phyloP scores from a whole-genome alignment of 495 filamentous ascomycete species.

The Hypoxylon trugodes region DNA sequence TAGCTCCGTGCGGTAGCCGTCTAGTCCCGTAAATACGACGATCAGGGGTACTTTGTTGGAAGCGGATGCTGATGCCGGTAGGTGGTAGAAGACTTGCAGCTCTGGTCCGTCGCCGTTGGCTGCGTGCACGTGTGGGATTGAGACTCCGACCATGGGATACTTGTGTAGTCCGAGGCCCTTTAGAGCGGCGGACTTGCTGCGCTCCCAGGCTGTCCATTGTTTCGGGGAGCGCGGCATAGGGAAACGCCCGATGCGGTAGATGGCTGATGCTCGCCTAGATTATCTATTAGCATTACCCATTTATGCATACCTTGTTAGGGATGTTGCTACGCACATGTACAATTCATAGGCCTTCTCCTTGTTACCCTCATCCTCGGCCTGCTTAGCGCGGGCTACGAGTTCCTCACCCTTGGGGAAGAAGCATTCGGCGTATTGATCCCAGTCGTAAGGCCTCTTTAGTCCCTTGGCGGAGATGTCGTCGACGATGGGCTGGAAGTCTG shows the following conservation, averaged over 20 bases:
- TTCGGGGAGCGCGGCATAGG: slow-evolving; percentile 51
- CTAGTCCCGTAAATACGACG: slow-evolving; percentile 73
- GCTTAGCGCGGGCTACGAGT: slow-evolving; percentile 58
- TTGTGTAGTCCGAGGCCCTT: slow-evolving; percentile 5
- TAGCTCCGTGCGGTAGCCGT: slow-evolving; percentile 78
- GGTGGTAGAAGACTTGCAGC: slow-evolving; percentile 68
- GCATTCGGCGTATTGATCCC: slow-evolving; percentile 68
- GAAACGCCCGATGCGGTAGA: slow-evolving; percentile 77
- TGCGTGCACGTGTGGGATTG: slow-evolving; percentile 65
- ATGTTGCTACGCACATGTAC: slow-evolving; percentile 60
- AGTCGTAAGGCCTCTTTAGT: slow-evolving; percentile 50
- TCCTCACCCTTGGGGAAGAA: slow-evolving; percentile 67
- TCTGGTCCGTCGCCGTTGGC: slow-evolving; percentile 52
- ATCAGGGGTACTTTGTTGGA: slow-evolving; percentile 62
- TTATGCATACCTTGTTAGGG: background rate
- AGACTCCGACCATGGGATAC: slow-evolving; percentile 60
- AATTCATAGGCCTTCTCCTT: slow-evolving; percentile 63
- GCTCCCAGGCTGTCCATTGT: slow-evolving; percentile 65
- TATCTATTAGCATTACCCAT: background rate
- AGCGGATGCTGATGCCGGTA: slow-evolving; percentile 50
- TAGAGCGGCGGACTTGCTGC: slow-evolving; percentile 66
- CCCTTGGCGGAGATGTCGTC: slow-evolving; percentile 44
- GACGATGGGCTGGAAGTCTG: slow-evolving; percentile 75
- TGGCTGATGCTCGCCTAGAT: slow-evolving; percentile 63
- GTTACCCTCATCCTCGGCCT: slow-evolving; percentile 54